Evolutionary conservation across 768 basidiomycete species (phyloP), one percentile per base, ranked within the genome.

Genomic region (Pilatotrama ljubarskyi): DNA sequence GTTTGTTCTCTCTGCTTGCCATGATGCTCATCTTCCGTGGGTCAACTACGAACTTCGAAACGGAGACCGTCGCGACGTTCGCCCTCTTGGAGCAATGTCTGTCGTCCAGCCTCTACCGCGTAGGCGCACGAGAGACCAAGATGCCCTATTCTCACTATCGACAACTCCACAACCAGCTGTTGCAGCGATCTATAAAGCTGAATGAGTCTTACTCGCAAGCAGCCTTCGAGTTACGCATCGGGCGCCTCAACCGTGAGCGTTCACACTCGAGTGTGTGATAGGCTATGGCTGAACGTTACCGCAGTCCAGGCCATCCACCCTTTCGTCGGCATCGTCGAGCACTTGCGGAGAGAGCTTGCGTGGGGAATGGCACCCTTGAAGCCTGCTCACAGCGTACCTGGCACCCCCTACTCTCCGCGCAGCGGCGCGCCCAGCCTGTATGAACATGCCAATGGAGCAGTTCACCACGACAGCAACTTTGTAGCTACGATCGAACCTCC

Each of bases 151-250:
- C 55, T 18, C 43, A 65, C 25, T 66, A 66, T 37, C 59, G 64
- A 15, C 58, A 66, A 40, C 62, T 70, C 22, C 67, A 72, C 15
- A 52, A 42, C 13, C 64, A 75, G 6, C 65, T 80, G 5, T 62
- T 80, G 14, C 64, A 66, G 32, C 70, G 68, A 22, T 77, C 78
- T 15, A 68, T 78, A 35, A 70, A 71, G 25, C 67, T 82, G 37
- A 77, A 80, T 57, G 64, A 73, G 40, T 68, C 71, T 20, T 80
- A 81, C 61, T 75, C 75, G 2, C 78, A 78, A 59, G 79, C 80
- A 11, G 71, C 75, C 3, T 80, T 82, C 50, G 80, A 82, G 51
- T 68, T 80, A 29, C 74, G 79, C 6, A 59, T 80, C 7, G 79
- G 80, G 22, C 74, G 79, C 20, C 66, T 82, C 35, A 74, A 74